A percentile compares a stretch with the other conserved stretches of the same genome.
Conservation (phyloP, 2,329 filamentous ascomycete genomes). For the Claviceps sorghi region DNA sequence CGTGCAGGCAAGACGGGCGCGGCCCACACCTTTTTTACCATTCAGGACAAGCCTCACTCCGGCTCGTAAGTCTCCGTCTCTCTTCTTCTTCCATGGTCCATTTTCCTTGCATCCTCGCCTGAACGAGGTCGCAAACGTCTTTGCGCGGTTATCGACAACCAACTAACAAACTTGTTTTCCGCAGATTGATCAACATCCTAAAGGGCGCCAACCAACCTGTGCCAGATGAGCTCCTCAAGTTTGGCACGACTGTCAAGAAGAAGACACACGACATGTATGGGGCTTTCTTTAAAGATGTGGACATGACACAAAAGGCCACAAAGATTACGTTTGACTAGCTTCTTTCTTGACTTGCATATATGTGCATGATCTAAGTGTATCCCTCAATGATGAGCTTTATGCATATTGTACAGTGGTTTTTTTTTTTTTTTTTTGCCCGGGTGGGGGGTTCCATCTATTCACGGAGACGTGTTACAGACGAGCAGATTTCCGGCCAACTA, state of each 20-base stretch:
- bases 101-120: not conserved
- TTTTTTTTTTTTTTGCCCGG: not conserved
- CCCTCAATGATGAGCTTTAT: not conserved
- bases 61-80: conserved; percentile 57
- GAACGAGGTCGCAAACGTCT: not conserved
- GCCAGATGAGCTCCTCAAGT: conserved; percentile 82
- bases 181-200: conserved; percentile 79
- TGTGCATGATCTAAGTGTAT: not conserved
- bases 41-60: conserved; percentile 83
- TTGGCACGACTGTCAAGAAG: conserved; percentile 97
- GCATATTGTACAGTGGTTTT: not conserved
- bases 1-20: conserved; percentile 79
- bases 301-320: conserved; percentile 67
- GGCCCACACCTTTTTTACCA: conserved; percentile 88
- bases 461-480: conserved; percentile 12
- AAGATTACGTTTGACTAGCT: conserved; percentile 77
- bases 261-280: conserved; percentile 94
- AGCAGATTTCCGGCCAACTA: conserved; percentile 21
- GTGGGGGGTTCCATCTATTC: not conserved
- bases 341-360: not conserved
- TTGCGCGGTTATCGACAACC: not conserved
- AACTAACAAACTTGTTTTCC: not conserved
- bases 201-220: conserved; percentile 85
- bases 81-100: not conserved
- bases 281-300: conserved; percentile 85